Base-by-base conservation (phyloP, 345 rosid genomes). In the Barbarea vulgaris region DNA sequence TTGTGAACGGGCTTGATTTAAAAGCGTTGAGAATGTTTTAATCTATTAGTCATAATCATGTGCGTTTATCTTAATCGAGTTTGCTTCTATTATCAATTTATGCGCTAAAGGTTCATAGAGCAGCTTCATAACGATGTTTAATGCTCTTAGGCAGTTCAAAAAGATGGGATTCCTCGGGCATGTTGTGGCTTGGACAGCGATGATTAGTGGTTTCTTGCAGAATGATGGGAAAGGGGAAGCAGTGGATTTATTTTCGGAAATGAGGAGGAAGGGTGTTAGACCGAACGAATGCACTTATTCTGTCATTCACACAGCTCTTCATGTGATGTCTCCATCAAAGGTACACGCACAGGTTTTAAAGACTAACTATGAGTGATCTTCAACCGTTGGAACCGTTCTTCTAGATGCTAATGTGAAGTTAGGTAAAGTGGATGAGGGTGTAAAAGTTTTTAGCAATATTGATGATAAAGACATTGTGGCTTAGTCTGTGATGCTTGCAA, bases 401-500 rank as follows among this genome's bases (percentile, higher is more conserved):
- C 64, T 93, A 51, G 93, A 91, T 81, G 91, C 96, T 53, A 89
- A 91, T 80, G 73, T 93, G 34, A 88, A 87, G 81, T 66, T 80
- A 60, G 89, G 90, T 46, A 61, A 84, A 53, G 37, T 85, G 19
- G 77, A 80, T 7, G 89, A 85, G 63, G 97, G 93, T 74, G 85
- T 83, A n/a, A 82, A 75, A 72, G 85, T 83, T 69, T 93, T 89
- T 55, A 65, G 77, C 30, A 47, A 73, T 53, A 87, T 89, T 47
- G 82, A 79, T 31, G 90, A 85, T 68, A 91, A 85, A 75, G 98
- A 93, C 67, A 82, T 89, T 47, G 90, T 93, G 44, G 88, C 98
- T 53, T 93, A 97, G 97, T 93, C 98, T 9, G 98, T 93, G 4
- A 82, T 93, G 91, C 71, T 89, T 71, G 83, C 88, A 69, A 91